Conservation (phyloP, 495 filamentous ascomycete species). For the Aspergillus nidulans region DNA sequence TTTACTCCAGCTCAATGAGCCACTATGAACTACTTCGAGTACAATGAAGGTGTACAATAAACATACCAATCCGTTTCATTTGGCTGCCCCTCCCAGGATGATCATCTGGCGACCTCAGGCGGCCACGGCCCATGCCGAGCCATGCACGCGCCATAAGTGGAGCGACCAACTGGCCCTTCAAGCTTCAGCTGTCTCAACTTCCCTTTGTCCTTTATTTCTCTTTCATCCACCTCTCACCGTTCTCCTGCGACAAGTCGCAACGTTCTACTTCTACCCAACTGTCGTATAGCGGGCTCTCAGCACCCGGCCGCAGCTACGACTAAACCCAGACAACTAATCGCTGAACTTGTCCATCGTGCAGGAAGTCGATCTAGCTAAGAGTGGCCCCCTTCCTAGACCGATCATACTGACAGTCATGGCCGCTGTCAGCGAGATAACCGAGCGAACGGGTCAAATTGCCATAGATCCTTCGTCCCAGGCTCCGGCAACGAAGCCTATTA, state of each 20-base stretch:
- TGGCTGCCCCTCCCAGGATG: not conserved
- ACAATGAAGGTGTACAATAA: not conserved
- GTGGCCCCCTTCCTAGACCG: no score
- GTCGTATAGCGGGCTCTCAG: not conserved
- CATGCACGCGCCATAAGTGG: slow-evolving; percentile 1
- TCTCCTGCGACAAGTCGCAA: not conserved
- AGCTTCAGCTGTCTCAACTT: not conserved
- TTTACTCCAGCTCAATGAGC: not conserved
- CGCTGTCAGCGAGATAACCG: slow-evolving; percentile 10
- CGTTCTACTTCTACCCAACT: not conserved
- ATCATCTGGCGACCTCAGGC: not conserved
- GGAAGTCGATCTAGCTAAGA: not conserved
- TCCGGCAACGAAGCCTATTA: slow-evolving; percentile 8
- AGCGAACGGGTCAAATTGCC: slow-evolving; percentile 11
- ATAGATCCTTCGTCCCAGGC: slow-evolving; percentile 5
- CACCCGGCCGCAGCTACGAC: not conserved
- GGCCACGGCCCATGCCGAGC: not conserved
- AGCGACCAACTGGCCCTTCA: not conserved
- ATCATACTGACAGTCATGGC: not conserved
- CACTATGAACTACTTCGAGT: not conserved
- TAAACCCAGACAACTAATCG: not conserved
- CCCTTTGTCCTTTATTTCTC: not conserved
- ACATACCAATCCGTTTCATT: not conserved
- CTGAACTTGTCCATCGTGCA: not conserved
- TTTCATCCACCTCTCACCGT: not conserved